Base-by-base conservation (phyloP, 495 filamentous ascomycete species). In the Parmelia sp. region DNA sequence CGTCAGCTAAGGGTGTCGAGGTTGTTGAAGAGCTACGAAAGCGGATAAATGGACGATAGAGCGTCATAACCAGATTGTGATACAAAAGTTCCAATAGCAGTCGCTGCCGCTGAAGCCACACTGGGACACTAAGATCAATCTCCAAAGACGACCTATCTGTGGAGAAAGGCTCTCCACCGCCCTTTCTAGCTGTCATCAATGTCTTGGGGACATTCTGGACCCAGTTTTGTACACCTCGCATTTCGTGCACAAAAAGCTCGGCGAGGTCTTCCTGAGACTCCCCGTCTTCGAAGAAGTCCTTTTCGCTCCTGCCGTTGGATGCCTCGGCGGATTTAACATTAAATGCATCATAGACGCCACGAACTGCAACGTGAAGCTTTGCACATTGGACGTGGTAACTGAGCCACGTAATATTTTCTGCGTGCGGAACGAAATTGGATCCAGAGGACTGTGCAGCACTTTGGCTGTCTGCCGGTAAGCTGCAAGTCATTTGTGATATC, bases 351-450 rank as follows among this genome's bases (percentile, higher is more conserved):
- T 82, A 76, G 6, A 74, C 71, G 9, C 69, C 68, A 14, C 77
- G 74, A 8, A 71, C 70, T 23, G 73, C 72, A 4, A 77, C 59
- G 39, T 78, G 62, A 17, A 84, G 70, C 67, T 76, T 77, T 1
- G 71, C 68, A 42, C 70, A 72, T 3, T 80, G 75, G 11, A 77
- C 44, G 33, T 70, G 74, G 62, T 71, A 82, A 25, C 68, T 65
- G 17, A 75, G 63, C 73, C 79, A 81, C 7, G 76, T 80, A 15
- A 75, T 67, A 47, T 76, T 72, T 53, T 72, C 73, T 11, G 72
- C 75, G 25, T 70, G 64, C 7, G 75, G 69, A 3, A 74, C 74
- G 42, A 79, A 74, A 21, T 65, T 70, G 5, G 79, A 79, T 15
- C 77, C 78, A 0, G 75, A 74, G 10, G 70, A 61, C 25, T 63